phyloP scores from a whole-genome alignment of 805 yeast genomes.

The Pichia nanzhaoensis region DNA sequence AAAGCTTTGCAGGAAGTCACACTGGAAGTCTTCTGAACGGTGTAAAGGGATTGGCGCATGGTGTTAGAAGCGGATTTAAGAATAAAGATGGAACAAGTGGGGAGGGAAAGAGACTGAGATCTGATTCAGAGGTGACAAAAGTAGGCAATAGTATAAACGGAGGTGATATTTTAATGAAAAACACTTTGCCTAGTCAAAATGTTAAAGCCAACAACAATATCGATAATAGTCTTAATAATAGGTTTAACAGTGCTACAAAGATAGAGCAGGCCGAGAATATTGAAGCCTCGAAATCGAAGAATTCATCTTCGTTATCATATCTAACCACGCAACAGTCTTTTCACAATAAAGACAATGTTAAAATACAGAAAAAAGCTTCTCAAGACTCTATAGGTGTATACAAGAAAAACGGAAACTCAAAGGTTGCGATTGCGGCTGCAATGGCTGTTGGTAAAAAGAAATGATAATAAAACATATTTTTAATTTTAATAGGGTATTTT shows the following conservation, averaged over 20 bases:
- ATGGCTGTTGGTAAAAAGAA: conserved; percentile 7
- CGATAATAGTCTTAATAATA: too few species aligned
- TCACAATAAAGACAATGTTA: not conserved
- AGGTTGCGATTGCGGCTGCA: conserved; percentile 10
- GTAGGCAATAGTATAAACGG: not conserved
- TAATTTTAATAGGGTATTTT: too few species aligned
- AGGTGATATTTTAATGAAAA: not conserved
- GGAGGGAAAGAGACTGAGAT: not conserved
- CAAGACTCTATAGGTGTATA: not conserved
- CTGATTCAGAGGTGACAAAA: not conserved
- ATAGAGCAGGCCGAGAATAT: too few species aligned
- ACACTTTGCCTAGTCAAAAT: too few species aligned
- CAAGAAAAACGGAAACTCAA: not conserved
- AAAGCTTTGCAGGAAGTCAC: conserved; percentile 2
- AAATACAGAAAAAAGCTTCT: not conserved
- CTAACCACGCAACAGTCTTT: not conserved
- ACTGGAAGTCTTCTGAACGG: conserved; percentile 3
- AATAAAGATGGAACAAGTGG: not conserved
- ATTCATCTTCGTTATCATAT: too few species aligned
- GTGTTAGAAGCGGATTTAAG: conserved; percentile 5
- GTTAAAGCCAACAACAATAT: too few species aligned
- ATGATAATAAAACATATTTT: not conserved
- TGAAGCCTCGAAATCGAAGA: too few species aligned
- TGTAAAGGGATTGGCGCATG: conserved; percentile 7
- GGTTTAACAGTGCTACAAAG: too few species aligned